Base-by-base conservation (phyloP, 441 rosid genomes). In the Hura crepitans region DNA sequence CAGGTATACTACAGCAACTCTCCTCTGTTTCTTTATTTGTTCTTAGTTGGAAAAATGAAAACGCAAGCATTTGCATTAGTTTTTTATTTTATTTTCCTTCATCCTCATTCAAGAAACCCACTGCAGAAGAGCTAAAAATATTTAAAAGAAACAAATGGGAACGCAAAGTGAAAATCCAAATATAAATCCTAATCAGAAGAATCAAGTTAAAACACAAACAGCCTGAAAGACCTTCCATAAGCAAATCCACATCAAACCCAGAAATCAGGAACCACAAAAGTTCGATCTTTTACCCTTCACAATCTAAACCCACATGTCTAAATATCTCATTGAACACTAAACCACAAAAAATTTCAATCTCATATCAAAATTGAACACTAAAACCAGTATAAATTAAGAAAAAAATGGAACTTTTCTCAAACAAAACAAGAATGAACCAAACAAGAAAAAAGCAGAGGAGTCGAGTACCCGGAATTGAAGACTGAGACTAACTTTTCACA, bases 281-380 rank as follows among this genome's bases (percentile, higher is more conserved):
- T 64, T 67, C 3, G 39, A 68, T 49, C 28, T 61, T 55, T 53
- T 31, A 55, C 53, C 74, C 64, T 43, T 62, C 56, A 64, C 25
- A 78, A 28, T 10, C 65, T 5, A 65, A 76, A 62, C 74, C 77
- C 64, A 72, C 11, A 22, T 15, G 27, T 66, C 59, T 68, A 71
- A 72, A 59, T 2, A 50, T 59, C 13, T 27, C 10, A 30, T 5
- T 39, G 27, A 8, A 58, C 15, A 69, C 45, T 30, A 72, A 54
- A 59, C 33, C 51, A 46, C 43, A 37, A 62, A 31, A 31, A 58
- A 56, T 54, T 9, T 18, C 45, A 71, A 63, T 42, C 27, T 15
- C 64, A 27, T 7, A 60, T 15, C 22, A 18, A 28, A 37, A 71
- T 10, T 3, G 31, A 5, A 30, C 5, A 39, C 13, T 55, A 2